A percentile compares a stretch with the other conserved stretches of the same genome.
These are phyloP conservation scores for Nyctanthes arbortristis DNA, from an alignment of 257 asterid genomes.

Conservation along the genomic window DNA sequence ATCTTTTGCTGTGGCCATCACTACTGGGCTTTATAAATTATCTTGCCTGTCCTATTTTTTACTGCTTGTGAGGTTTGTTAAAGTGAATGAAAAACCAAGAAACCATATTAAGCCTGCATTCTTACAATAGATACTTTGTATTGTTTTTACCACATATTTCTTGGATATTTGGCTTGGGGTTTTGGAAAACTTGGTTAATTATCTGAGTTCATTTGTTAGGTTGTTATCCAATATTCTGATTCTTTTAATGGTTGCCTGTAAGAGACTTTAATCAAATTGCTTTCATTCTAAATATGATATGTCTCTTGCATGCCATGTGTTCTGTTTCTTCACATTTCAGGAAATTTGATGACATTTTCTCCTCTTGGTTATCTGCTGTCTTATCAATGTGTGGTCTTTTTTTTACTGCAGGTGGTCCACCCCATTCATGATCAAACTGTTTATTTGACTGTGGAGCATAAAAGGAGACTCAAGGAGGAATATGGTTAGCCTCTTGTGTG, in stretches of 20 bases:
- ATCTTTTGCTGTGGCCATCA: too few species aligned
- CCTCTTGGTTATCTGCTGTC: background rate
- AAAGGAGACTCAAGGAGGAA: conserved; percentile 75
- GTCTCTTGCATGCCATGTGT: background rate
- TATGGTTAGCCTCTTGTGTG: conserved; percentile 53
- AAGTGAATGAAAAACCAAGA: background rate
- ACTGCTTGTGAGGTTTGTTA: background rate
- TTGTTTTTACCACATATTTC: background rate
- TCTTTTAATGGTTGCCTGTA: background rate
- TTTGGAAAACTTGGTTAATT: background rate
- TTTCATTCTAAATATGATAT: background rate
- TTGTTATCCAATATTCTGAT: background rate
- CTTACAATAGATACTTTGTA: background rate
- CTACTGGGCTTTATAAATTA: too few species aligned
- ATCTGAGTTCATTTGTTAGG: background rate
- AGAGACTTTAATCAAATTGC: background rate
- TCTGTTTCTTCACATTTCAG: conserved; percentile 11
- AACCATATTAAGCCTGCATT: background rate
- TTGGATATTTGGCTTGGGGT: background rate
- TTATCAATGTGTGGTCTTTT: background rate
- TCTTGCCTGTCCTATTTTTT: background rate
- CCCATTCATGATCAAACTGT: conserved; percentile 88
- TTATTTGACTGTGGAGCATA: conserved; percentile 80
- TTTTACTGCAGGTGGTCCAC: conserved; percentile 61
- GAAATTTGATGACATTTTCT: background rate